Percentiles rank a stretch among this genome's conserved stretches.
phyloP scores from a whole-genome alignment of 441 rosid genomes.

The Adansonia madagascariensis region DNA sequence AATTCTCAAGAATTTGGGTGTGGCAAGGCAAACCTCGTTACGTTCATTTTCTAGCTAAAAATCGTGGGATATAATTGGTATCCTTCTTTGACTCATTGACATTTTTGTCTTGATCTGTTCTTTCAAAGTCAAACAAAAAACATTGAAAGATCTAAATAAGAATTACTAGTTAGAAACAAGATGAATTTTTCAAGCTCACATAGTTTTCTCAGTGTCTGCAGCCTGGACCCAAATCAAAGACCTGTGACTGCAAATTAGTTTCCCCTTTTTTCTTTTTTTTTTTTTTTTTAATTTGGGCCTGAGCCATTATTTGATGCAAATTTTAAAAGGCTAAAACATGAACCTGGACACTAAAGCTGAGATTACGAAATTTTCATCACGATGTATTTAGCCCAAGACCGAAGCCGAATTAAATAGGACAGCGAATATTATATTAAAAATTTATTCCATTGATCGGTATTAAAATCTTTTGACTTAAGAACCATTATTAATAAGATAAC shows the following conservation, averaged over 20 bases:
- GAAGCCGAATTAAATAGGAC: too few relatives aligned
- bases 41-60: background rate
- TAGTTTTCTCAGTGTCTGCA: background rate
- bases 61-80: background rate
- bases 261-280: too few relatives aligned
- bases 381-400: background rate
- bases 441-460: too few relatives aligned
- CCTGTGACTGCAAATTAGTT: background rate
- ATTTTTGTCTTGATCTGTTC: background rate
- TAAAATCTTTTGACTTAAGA: too few relatives aligned
- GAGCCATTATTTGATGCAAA: background rate
- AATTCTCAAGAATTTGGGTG: background rate
- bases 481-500: too few relatives aligned
- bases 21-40: background rate
- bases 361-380: background rate
- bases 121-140: background rate
- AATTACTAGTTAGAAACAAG: background rate
- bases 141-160: background rate
- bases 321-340: background rate
- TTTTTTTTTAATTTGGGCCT: background rate
- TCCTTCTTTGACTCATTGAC: background rate
- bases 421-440: too few relatives aligned
- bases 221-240: background rate
- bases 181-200: background rate
- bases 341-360: background rate